Conservation (phyloP, 257 asterid genomes). For the Verbascum thapsus region DNA sequence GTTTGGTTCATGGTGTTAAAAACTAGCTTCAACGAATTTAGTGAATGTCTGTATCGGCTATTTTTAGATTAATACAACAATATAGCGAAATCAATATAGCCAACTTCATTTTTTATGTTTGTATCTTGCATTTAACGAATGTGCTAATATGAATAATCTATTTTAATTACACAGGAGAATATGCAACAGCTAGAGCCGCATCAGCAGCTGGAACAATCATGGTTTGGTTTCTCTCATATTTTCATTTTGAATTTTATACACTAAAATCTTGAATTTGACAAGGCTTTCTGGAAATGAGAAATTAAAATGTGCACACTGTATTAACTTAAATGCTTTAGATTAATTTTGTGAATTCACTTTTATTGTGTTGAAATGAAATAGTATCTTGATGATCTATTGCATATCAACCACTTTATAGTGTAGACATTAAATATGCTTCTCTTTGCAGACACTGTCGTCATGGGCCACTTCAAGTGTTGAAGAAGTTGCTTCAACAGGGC, state of each 20-base stretch:
- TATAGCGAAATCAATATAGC: too few species aligned
- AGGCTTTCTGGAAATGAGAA: too few species aligned
- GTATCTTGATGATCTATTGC: not conserved
- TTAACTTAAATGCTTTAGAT: not conserved
- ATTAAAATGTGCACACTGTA: not conserved
- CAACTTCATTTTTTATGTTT: not conserved
- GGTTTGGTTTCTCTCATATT: conserved; percentile 43
- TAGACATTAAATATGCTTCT: conserved; percentile 22
- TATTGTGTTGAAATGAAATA: too few species aligned
- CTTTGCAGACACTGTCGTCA: conserved; percentile 48
- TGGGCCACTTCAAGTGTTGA: conserved; percentile 42
- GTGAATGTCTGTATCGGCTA: too few species aligned
- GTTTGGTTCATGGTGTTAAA: too few species aligned
- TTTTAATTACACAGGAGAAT: conserved; percentile 60
- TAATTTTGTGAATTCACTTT: too few species aligned
- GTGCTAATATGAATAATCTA: conserved; percentile 28
- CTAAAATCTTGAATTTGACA: not conserved
- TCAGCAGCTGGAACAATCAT: conserved; percentile 75
- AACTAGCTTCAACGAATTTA: too few species aligned
- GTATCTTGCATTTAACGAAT: not conserved
- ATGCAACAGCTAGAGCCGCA: conserved; percentile 78
- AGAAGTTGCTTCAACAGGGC: conserved; percentile 77
- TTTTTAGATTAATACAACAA: too few species aligned
- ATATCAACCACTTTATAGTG: not conserved
- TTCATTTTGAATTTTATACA: not conserved